Conservation (phyloP, 139 green algal species). For the Yamagishiella unicocca region DNA sequence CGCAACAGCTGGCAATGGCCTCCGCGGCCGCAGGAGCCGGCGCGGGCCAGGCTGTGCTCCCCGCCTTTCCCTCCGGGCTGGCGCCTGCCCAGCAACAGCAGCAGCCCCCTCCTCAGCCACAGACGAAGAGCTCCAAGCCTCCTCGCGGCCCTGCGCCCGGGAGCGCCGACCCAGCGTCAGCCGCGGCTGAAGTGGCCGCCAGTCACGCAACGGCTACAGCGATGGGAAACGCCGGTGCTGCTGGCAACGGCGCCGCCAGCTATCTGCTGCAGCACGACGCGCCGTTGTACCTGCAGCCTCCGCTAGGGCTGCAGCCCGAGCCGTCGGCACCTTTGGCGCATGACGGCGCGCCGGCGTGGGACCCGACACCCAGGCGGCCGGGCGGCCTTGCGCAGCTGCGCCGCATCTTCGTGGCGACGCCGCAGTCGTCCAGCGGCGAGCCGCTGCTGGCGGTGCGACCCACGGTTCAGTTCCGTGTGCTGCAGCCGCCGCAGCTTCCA, state of each 20-base stretch:
- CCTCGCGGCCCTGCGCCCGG: not conserved
- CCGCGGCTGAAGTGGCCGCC: not conserved
- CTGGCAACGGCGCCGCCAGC: not conserved
- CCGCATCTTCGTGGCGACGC: conserved; percentile 19
- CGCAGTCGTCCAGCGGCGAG: conserved; percentile 14
- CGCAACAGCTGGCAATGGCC: conserved; percentile 37
- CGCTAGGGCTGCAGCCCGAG: not conserved
- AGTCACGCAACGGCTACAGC: not conserved
- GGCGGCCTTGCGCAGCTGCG: conserved; percentile 5
- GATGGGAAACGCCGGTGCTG: not conserved
- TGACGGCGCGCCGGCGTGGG: conserved; percentile 26
- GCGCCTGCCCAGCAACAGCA: not conserved
- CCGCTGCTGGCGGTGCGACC: conserved; percentile 28
- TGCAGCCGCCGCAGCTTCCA: not conserved
- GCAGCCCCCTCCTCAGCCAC: not conserved
- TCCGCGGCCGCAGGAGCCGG: not conserved
- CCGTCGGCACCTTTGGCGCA: not conserved
- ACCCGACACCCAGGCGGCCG: conserved; percentile 14
- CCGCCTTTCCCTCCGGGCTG: too few species aligned
- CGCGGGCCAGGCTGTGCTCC: not conserved
- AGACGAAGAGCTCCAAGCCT: not conserved
- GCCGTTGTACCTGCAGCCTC: conserved; percentile 30
- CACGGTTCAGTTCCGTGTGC: conserved; percentile 19
- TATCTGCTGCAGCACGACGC: conserved; percentile 44
- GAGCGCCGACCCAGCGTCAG: not conserved